Evolutionary conservation across 495 filamentous ascomycete genomes (phyloP).

Genomic region (Talaromyces wortmannii): DNA sequence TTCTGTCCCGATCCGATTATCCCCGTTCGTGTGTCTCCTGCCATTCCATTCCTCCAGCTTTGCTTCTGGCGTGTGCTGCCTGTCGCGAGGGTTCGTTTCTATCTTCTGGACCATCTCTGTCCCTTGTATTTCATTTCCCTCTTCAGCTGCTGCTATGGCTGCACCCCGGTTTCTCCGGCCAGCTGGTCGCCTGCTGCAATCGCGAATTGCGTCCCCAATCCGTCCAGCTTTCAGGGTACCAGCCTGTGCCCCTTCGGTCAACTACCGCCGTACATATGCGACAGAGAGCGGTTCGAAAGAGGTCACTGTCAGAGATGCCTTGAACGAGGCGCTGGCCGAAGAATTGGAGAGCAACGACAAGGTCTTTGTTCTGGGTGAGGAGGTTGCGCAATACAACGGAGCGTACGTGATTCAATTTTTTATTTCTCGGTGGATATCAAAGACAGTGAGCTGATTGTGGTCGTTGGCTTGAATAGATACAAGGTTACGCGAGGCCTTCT

Average conservation of each 20-base stretch:
- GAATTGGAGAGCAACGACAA: slow-evolving; percentile 91
- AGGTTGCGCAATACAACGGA: slow-evolving; percentile 99
- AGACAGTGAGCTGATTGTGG: too few species aligned
- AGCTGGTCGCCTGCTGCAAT: slow-evolving; percentile 66
- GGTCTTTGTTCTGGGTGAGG: slow-evolving; percentile 93
- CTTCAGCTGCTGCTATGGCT: slow-evolving; percentile 40
- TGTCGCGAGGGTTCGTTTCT: slow-evolving; percentile 1
- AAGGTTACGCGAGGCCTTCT: slow-evolving; percentile 97
- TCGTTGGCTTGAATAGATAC: slow-evolving; percentile 40
- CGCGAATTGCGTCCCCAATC: slow-evolving; percentile 46
- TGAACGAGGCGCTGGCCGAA: slow-evolving; percentile 97
- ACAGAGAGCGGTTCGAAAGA: slow-evolving; percentile 58
- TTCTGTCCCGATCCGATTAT: not conserved
- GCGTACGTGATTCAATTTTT: slow-evolving; percentile 48
- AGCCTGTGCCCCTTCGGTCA: slow-evolving; percentile 36
- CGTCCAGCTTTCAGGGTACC: slow-evolving; percentile 43
- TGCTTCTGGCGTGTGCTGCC: not conserved
- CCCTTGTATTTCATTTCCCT: slow-evolving; percentile 10
- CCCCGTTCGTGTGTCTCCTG: not conserved
- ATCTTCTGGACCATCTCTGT: slow-evolving; percentile 18
- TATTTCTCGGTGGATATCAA: too few species aligned
- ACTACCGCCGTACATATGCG: slow-evolving; percentile 39
- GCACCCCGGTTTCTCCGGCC: slow-evolving; percentile 75
- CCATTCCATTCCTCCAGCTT: not conserved
- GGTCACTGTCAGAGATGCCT: slow-evolving; percentile 90